Evolutionary conservation across 352 stramenopile species (phyloP).

Genomic region (Pythium angustatum): DNA sequence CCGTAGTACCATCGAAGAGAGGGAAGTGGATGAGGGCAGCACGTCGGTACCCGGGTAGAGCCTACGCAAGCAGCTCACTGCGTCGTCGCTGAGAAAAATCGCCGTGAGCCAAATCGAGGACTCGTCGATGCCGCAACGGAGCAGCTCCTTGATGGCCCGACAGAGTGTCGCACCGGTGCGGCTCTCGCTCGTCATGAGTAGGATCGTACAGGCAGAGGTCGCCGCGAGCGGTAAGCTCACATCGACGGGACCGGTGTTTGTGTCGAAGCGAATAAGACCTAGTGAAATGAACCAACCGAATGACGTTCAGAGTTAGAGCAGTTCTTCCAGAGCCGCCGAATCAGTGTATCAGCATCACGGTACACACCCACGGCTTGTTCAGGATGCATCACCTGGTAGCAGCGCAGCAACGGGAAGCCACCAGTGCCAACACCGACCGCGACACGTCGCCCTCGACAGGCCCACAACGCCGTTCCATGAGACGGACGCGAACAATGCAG

Average conservation of each 20-base stretch:
- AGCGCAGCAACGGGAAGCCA: slow-evolving; percentile 6
- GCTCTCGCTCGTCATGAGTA: not conserved
- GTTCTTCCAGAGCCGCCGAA: too few species aligned
- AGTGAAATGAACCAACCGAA: too few species aligned
- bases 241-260: too few species aligned
- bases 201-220: too few species aligned
- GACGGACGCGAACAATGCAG: too few species aligned
- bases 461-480: too few species aligned
- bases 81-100: not conserved
- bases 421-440: slow-evolving; percentile 8
- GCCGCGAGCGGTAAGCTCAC: too few species aligned
- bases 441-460: too few species aligned
- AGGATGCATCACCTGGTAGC: slow-evolving; percentile 11
- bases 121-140: not conserved
- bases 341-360: too few species aligned
- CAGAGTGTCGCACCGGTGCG: not conserved
- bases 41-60: not conserved
- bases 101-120: not conserved
- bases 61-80: too few species aligned
- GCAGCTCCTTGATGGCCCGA: not conserved
- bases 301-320: too few species aligned
- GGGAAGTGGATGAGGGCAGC: not conserved
- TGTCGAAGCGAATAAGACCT: not conserved
- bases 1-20: too few species aligned
- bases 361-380: slow-evolving; percentile 13